Percentiles rank a stretch among this genome's conserved stretches.
Evolutionary conservation across 2,329 filamentous ascomycete genomes (phyloP).

Genomic region (Paracoccidioides lutzii): DNA sequence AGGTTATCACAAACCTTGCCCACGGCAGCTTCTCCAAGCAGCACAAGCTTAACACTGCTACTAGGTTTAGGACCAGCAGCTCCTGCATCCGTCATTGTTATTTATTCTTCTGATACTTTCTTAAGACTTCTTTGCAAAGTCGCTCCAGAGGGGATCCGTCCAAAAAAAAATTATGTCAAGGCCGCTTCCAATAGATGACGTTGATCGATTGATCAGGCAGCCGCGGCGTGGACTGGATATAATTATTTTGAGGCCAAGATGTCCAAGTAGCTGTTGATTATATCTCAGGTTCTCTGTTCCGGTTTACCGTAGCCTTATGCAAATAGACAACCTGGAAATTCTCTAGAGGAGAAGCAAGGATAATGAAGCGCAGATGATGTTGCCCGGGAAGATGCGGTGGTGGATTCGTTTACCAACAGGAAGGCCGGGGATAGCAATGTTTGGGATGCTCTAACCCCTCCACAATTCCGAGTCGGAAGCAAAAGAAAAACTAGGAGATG

Average conservation of each 20-base stretch:
- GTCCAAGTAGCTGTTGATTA: background rate
- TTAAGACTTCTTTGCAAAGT: background rate
- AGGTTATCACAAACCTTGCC: slow-evolving; percentile 61
- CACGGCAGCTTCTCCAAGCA: slow-evolving; percentile 92
- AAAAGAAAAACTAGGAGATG: too few relatives aligned
- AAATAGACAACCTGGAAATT: background rate
- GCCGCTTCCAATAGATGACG: too few relatives aligned
- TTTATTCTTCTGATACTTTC: background rate
- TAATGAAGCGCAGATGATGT: background rate
- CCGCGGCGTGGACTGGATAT: background rate
- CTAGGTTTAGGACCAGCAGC: slow-evolving; percentile 73
- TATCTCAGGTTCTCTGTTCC: background rate
- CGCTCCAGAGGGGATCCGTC: too few relatives aligned
- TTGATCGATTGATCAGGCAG: background rate
- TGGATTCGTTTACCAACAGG: background rate
- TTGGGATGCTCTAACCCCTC: background rate
- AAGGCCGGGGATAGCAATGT: background rate
- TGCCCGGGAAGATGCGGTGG: background rate
- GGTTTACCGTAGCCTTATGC: background rate
- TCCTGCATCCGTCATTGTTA: slow-evolving; percentile 57
- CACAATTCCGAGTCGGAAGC: too few relatives aligned
- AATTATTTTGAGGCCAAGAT: background rate
- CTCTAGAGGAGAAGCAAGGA: background rate
- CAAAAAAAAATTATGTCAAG: too few relatives aligned
- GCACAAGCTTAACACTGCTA: slow-evolving; percentile 98